A percentile compares a stretch with the other conserved stretches of the same genome.
Evolutionary conservation across 768 basidiomycete genomes (phyloP).

Genomic region (Mycena floridula): DNA sequence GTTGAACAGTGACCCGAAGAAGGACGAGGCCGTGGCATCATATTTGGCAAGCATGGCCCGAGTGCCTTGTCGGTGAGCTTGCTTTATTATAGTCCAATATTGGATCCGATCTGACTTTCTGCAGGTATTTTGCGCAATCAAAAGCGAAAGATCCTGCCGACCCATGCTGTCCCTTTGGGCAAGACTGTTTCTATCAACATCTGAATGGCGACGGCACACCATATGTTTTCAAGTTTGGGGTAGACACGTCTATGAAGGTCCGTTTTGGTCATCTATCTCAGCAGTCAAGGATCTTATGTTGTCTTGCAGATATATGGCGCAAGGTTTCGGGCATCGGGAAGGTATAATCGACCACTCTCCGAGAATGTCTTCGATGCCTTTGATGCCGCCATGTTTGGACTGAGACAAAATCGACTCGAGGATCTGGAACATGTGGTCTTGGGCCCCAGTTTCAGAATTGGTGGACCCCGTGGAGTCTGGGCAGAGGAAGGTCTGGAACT

Average conservation of each 20-base stretch:
- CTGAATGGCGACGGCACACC: conserved; percentile 58
- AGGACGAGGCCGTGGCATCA: conserved; percentile 40
- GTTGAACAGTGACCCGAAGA: conserved; percentile 46
- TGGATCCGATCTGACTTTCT: not conserved
- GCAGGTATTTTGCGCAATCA: conserved; percentile 59
- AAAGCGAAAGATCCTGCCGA: conserved; percentile 26
- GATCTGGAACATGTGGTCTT: no score
- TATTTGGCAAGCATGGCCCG: conserved; percentile 74
- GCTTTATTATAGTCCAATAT: no score
- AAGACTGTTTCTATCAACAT: conserved; percentile 80
- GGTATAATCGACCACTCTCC: no score
- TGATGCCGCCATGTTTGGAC: no score
- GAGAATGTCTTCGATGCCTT: no score
- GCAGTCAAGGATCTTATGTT: not conserved
- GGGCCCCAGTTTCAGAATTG: no score
- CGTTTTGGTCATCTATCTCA: conserved; percentile 14
- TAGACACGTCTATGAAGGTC: conserved; percentile 49
- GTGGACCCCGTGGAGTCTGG: no score
- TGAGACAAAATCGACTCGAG: no score
- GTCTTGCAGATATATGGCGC: no score
- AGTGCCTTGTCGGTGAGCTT: conserved; percentile 58
- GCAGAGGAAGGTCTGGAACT: no score
- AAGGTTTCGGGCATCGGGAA: no score
- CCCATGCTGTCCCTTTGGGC: conserved; percentile 72
- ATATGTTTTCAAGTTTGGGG: conserved; percentile 49